phyloP scores from a whole-genome alignment of 148 eudicot genomes.

The Vaccinium myrtillus region DNA sequence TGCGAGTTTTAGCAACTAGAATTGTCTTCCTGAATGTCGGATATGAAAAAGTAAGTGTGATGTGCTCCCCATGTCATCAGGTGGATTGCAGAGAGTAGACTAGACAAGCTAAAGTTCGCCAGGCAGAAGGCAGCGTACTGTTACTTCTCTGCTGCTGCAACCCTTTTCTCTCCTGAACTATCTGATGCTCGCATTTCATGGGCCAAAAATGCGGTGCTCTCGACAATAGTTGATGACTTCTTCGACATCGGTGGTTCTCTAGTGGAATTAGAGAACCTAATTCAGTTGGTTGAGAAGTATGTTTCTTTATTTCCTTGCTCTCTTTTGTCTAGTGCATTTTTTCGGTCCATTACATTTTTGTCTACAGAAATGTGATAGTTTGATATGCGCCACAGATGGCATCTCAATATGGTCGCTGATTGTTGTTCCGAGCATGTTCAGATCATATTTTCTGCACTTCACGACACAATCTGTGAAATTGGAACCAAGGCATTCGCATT shows the following conservation, averaged over 20 bases:
- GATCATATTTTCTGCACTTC: constrained; percentile 63
- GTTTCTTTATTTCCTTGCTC: neutral
- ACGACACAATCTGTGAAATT: constrained; percentile 50
- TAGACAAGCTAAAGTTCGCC: constrained; percentile 78
- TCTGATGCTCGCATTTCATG: constrained; percentile 86
- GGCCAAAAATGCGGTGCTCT: constrained; percentile 85
- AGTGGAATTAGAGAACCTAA: constrained; percentile 66
- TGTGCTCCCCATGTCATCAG: constrained; percentile 33
- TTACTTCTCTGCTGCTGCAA: constrained; percentile 87
- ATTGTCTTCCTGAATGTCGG: neutral
- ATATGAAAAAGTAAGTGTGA: neutral
- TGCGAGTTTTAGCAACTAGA: neutral
- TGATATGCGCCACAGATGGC: constrained; percentile 60
- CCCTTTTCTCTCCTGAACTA: constrained; percentile 65
- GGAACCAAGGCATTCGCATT: constrained; percentile 50
- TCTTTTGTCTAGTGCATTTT: constrained; percentile 1
- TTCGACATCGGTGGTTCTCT: constrained; percentile 83
- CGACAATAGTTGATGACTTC: constrained; percentile 91
- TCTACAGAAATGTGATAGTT: constrained; percentile 5
- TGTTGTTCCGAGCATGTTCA: constrained; percentile 70
- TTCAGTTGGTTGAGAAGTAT: constrained; percentile 63
- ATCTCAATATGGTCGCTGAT: constrained; percentile 35
- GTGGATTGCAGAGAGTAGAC: constrained; percentile 67
- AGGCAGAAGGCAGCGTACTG: constrained; percentile 82
- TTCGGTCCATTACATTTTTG: neutral